phyloP scores from a whole-genome alignment of 139 green algal species.

The Volvox africanus region DNA sequence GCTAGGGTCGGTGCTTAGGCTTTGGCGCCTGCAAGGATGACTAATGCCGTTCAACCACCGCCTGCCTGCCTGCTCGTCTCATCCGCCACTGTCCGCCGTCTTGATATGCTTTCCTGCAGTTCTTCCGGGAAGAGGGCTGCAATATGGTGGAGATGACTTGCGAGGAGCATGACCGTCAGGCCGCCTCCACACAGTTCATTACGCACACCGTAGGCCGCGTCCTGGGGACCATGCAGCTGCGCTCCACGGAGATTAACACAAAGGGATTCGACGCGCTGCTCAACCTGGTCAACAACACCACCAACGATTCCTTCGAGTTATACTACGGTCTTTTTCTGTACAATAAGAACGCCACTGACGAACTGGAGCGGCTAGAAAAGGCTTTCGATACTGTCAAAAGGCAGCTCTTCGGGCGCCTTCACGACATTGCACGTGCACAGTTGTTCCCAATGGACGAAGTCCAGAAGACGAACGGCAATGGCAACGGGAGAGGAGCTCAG shows the following conservation, averaged over 20 bases:
- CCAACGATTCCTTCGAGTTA: conserved; percentile 98
- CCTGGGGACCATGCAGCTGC: conserved; percentile 83
- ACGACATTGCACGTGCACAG: conserved; percentile 75
- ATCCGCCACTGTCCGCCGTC: no score
- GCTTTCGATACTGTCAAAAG: conserved; percentile 90
- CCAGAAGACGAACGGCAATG: background rate
- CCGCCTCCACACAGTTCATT: conserved; percentile 97
- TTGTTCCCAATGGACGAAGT: conserved; percentile 55
- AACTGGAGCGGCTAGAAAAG: conserved; percentile 68
- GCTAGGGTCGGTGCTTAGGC: no score
- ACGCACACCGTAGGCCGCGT: conserved; percentile 97
- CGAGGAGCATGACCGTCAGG: conserved; percentile 96
- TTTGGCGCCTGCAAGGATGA: background rate
- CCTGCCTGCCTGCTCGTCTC: background rate
- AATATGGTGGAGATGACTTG: conserved; percentile 98
- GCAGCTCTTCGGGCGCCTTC: conserved; percentile 85
- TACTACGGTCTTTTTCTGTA: conserved; percentile 99
- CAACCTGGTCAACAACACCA: conserved; percentile 96
- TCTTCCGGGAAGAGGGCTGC: conserved; percentile 93
- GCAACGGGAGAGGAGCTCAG: background rate
- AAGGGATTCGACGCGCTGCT: conserved; percentile 93
- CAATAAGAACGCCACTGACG: conserved; percentile 89
- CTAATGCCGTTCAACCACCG: background rate
- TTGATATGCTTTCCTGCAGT: background rate
- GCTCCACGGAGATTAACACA: conserved; percentile 94